Conservation (phyloP, 225 moss, liverwort and hornwort genomes). For the Polytrichum commune region DNA sequence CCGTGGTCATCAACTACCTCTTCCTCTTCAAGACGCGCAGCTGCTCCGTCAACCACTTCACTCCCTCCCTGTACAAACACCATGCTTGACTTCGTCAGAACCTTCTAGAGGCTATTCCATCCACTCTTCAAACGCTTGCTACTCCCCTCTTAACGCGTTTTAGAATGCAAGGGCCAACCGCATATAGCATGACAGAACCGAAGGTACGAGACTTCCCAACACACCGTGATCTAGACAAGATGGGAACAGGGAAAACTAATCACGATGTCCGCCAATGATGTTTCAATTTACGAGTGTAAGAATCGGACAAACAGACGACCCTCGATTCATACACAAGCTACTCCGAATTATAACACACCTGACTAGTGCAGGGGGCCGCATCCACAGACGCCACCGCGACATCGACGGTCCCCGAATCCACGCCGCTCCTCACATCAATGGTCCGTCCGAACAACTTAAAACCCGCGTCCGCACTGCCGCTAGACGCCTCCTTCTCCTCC, state of each 20-base stretch:
- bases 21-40: conserved; percentile 26
- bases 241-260: too few species aligned
- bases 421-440: conserved; percentile 22
- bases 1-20: conserved; percentile 7
- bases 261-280: too few species aligned
- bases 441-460: conserved; percentile 47
- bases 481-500: conserved; percentile 38
- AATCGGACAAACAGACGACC: too few species aligned
- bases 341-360: not conserved
- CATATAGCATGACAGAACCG: too few species aligned
- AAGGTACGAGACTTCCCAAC: too few species aligned
- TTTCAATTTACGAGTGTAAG: too few species aligned
- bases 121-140: too few species aligned
- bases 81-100: too few species aligned
- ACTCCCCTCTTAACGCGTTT: too few species aligned
- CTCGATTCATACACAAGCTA: not conserved
- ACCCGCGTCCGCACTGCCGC: conserved; percentile 28
- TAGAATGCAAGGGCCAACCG: too few species aligned
- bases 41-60: conserved; percentile 40
- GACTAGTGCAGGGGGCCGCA: not conserved
- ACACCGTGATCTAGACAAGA: not conserved
- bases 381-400: not conserved
- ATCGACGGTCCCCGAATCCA: conserved; percentile 11
- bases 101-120: too few species aligned
- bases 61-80: conserved; percentile 23